Evolutionary conservation across 1,139 yeast species (phyloP).

Genomic region (Protomyces pachydermus): DNA sequence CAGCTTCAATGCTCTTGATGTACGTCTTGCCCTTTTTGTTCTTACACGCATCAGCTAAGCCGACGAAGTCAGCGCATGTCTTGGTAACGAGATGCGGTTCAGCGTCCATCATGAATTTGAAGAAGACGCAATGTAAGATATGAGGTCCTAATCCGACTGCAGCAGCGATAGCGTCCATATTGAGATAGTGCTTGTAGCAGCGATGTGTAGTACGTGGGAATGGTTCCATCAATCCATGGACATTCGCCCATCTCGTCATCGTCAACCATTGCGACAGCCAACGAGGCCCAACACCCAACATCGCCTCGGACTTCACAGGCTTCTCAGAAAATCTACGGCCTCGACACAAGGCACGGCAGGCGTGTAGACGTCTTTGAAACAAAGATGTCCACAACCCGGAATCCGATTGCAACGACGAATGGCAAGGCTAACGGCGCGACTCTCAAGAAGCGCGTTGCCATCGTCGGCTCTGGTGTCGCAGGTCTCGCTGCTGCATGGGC

Average conservation of each 20-base stretch:
- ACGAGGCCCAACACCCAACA: background rate
- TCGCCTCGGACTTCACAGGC: background rate
- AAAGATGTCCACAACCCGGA: background rate
- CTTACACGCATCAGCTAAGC: constrained; percentile 1
- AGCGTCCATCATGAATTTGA: constrained; percentile 9
- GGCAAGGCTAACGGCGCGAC: background rate
- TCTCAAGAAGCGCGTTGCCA: constrained; percentile 20
- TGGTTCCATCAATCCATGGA: background rate
- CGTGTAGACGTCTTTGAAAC: too few relatives aligned
- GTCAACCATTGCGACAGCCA: background rate
- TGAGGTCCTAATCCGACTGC: background rate
- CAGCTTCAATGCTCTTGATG: constrained; percentile 11
- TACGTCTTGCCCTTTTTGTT: constrained; percentile 17
- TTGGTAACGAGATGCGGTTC: constrained; percentile 6
- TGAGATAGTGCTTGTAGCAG: background rate
- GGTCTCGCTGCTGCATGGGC: constrained; percentile 29
- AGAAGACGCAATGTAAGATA: constrained; percentile 14
- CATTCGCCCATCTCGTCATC: background rate
- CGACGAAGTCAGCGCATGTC: constrained; percentile 10
- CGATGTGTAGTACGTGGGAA: background rate
- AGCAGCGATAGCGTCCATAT: background rate
- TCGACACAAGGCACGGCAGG: too few relatives aligned
- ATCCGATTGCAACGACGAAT: background rate
- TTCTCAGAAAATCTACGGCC: too few relatives aligned
- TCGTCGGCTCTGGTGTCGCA: constrained; percentile 29